A percentile compares a stretch with the other conserved stretches of the same genome.
phyloP scores from a whole-genome alignment of 345 rosid genomes.

The Salix brachista region DNA sequence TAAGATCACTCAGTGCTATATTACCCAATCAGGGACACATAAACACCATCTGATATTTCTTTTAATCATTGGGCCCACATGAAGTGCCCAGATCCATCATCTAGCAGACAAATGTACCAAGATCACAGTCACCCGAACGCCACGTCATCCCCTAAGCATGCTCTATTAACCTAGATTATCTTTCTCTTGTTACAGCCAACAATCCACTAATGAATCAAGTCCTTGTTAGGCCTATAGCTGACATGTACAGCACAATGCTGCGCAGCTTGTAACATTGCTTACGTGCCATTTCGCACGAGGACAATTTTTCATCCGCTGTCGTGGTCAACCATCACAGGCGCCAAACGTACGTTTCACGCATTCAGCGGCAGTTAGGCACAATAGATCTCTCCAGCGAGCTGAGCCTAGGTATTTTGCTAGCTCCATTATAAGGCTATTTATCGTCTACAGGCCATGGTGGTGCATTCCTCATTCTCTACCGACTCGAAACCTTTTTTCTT shows the following conservation, averaged over 20 bases:
- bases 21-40: neutral
- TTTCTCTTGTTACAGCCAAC: neutral
- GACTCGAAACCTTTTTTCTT: constrained; percentile 5
- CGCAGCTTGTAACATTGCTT: neutral
- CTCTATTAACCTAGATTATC: neutral
- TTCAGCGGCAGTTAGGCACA: constrained; percentile 62
- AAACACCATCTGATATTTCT: neutral
- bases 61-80: neutral
- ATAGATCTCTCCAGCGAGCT: neutral
- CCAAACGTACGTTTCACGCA: constrained; percentile 38
- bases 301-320: neutral
- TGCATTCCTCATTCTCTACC: neutral
- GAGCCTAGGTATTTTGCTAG: neutral
- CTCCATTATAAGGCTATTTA: neutral
- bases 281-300: constrained; percentile 2
- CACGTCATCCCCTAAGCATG: neutral
- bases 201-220: neutral
- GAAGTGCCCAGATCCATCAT: neutral
- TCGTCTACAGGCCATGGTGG: neutral
- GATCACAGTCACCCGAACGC: neutral
- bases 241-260: constrained; percentile 12
- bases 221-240: constrained; percentile 20
- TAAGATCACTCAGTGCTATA: neutral
- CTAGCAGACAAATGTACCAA: constrained; percentile 9
- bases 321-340: constrained; percentile 47